These are phyloP conservation scores for Gaeumannomyces sp. DNA, from an alignment of 2,329 filamentous ascomycete species.

Conservation along the genomic window DNA sequence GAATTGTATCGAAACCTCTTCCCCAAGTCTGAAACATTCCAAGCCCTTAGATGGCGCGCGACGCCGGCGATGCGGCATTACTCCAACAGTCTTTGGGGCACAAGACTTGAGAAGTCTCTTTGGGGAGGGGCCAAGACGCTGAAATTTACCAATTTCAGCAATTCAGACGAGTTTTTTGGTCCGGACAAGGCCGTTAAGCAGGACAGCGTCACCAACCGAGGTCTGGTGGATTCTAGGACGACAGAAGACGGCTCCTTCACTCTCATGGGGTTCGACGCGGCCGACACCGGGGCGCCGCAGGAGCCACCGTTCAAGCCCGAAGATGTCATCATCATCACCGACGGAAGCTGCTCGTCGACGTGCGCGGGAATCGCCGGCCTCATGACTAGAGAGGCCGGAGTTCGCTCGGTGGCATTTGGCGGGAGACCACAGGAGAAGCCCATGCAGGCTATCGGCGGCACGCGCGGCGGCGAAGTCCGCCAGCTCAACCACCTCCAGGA, in stretches of 20 bases:
- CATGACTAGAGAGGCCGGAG: slow-evolving; percentile 28
- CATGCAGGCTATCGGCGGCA: slow-evolving; percentile 57
- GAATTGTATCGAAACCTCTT: slow-evolving; percentile 55
- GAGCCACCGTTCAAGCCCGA: slow-evolving; percentile 10
- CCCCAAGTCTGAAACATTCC: slow-evolving; percentile 27
- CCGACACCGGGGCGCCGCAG: not conserved
- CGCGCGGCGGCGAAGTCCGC: slow-evolving; percentile 41
- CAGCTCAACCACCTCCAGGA: not conserved
- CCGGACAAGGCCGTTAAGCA: not conserved
- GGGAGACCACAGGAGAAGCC: slow-evolving; percentile 46
- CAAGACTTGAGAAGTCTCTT: not conserved
- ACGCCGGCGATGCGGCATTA: not conserved
- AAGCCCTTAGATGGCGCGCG: not conserved
- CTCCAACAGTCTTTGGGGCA: not conserved
- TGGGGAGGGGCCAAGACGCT: not conserved
- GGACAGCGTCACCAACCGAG: not conserved
- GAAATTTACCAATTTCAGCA: not conserved
- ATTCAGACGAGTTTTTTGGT: not conserved
- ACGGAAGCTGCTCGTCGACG: slow-evolving; percentile 20
- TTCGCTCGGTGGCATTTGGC: slow-evolving; percentile 51
- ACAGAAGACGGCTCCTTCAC: slow-evolving; percentile 11
- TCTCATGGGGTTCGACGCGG: slow-evolving; percentile 7
- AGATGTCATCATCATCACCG: slow-evolving; percentile 18
- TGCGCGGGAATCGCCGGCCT: slow-evolving; percentile 22
- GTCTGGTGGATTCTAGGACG: not conserved